Evolutionary conservation across 2,329 filamentous ascomycete species (phyloP).

Genomic region (Trichoderma polysporum): DNA sequence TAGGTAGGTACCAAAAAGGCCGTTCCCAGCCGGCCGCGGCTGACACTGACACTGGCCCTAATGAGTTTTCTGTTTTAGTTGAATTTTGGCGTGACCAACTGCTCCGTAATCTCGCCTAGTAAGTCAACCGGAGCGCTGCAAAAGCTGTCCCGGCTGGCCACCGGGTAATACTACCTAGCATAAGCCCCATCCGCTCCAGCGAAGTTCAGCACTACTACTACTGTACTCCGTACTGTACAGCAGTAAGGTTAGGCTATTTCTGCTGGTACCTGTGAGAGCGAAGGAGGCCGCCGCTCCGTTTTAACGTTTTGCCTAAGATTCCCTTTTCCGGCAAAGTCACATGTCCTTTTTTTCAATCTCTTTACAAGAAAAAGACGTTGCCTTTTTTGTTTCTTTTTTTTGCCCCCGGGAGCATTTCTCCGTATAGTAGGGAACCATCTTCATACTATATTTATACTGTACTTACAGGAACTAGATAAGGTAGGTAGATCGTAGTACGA

Average conservation of each 20-base stretch:
- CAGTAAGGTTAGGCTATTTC: not conserved
- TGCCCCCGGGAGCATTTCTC: not conserved
- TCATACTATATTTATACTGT: too few relatives aligned
- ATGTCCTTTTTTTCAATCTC: not conserved
- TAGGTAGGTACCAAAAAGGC: too few relatives aligned
- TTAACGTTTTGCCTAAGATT: not conserved
- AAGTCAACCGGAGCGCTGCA: too few relatives aligned
- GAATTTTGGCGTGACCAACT: not conserved
- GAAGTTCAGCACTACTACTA: not conserved
- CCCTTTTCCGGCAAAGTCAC: not conserved
- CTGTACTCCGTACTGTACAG: too few relatives aligned
- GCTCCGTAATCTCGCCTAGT: not conserved
- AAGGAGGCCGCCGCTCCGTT: not conserved
- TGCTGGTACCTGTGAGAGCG: not conserved
- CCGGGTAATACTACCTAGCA: too few relatives aligned
- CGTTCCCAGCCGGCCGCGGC: too few relatives aligned
- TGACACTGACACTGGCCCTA: not conserved
- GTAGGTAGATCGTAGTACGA: too few relatives aligned
- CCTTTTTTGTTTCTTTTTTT: not conserved
- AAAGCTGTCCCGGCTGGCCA: too few relatives aligned
- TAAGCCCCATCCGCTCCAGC: not conserved
- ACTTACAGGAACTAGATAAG: too few relatives aligned
- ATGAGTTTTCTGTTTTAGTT: not conserved
- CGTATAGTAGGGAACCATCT: not conserved
- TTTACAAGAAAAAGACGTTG: not conserved